Conservation (phyloP, 2,329 filamentous ascomycete genomes). For the Sporothrix inflata region DNA sequence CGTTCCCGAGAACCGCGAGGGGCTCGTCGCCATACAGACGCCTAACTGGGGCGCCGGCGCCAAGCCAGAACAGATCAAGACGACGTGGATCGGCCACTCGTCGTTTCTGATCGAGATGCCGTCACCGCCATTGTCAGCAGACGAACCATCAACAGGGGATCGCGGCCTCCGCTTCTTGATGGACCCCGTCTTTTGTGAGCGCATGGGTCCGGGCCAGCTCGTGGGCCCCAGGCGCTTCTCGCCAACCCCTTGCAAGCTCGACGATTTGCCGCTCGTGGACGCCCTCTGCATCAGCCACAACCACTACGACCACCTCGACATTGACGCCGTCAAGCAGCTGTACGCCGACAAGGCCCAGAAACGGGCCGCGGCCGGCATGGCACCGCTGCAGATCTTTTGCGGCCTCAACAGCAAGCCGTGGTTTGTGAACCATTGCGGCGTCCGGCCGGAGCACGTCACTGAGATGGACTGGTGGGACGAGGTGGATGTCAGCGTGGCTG, state of each 20-base stretch:
- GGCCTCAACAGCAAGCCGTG: conserved; percentile 68
- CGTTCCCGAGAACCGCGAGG: conserved; percentile 21
- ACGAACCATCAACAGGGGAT: neutral
- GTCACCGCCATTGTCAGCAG: no score
- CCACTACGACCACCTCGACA: conserved; percentile 60
- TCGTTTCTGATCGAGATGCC: conserved; percentile 86
- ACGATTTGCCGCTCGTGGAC: conserved; percentile 56
- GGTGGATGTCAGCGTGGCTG: conserved; percentile 38
- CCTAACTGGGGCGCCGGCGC: conserved; percentile 25
- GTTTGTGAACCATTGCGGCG: conserved; percentile 60
- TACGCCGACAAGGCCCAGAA: conserved; percentile 39
- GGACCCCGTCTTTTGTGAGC: conserved; percentile 57
- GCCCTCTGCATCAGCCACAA: conserved; percentile 58
- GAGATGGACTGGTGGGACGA: conserved; percentile 80
- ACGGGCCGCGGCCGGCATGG: neutral
- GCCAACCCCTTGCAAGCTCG: conserved; percentile 52
- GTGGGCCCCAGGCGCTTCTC: conserved; percentile 56
- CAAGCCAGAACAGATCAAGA: conserved; percentile 39
- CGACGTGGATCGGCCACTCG: conserved; percentile 93
- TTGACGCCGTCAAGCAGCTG: conserved; percentile 49
- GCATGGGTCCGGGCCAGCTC: conserved; percentile 46
- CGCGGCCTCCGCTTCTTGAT: conserved; percentile 51
- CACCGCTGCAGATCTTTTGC: conserved; percentile 62
- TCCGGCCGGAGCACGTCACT: conserved; percentile 58
- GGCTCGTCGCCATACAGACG: conserved; percentile 14